A percentile compares a stretch with the other conserved stretches of the same genome.
Evolutionary conservation across 2,329 filamentous ascomycete species (phyloP).

Genomic region (Boeremia lycopersici): DNA sequence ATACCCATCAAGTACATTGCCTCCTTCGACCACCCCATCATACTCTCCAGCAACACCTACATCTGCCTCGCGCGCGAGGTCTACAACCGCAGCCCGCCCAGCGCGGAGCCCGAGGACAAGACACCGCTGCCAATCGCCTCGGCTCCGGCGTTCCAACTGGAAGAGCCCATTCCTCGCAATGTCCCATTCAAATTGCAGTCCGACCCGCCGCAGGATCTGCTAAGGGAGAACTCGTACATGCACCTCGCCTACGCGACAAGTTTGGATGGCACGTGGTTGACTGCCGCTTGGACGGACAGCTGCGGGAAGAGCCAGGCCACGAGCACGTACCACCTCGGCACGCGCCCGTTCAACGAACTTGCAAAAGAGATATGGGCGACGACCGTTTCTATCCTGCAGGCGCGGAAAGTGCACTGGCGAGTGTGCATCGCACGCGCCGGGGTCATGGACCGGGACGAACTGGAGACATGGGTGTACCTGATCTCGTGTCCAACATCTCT

Average conservation of each 20-base stretch:
- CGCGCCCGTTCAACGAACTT: slow-evolving; percentile 68
- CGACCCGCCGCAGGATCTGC: slow-evolving; percentile 72
- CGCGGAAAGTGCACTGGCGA: slow-evolving; percentile 76
- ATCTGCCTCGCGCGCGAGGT: slow-evolving; percentile 72
- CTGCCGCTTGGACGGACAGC: slow-evolving; percentile 81
- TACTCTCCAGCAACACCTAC: slow-evolving; percentile 67
- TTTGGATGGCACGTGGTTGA: slow-evolving; percentile 77
- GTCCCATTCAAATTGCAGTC: slow-evolving; percentile 76
- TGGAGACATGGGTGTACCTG: slow-evolving; percentile 53
- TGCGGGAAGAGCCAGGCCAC: slow-evolving; percentile 74
- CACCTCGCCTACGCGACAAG: slow-evolving; percentile 81
- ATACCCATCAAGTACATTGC: slow-evolving; percentile 72
- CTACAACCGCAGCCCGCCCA: slow-evolving; percentile 73
- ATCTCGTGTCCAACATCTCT: slow-evolving; percentile 45
- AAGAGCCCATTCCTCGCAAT: slow-evolving; percentile 69
- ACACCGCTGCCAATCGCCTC: slow-evolving; percentile 60
- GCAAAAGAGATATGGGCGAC: slow-evolving; percentile 78
- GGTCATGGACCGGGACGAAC: slow-evolving; percentile 69
- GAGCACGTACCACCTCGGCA: slow-evolving; percentile 72
- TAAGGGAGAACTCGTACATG: slow-evolving; percentile 79
- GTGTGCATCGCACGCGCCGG: slow-evolving; percentile 76
- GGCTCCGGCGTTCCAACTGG: slow-evolving; percentile 74
- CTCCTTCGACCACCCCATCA: slow-evolving; percentile 65
- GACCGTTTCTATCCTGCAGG: slow-evolving; percentile 73
- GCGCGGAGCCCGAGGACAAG: slow-evolving; percentile 39